Conservation (phyloP, 176 grass and related monocot genomes). For the Lolium rigidum region DNA sequence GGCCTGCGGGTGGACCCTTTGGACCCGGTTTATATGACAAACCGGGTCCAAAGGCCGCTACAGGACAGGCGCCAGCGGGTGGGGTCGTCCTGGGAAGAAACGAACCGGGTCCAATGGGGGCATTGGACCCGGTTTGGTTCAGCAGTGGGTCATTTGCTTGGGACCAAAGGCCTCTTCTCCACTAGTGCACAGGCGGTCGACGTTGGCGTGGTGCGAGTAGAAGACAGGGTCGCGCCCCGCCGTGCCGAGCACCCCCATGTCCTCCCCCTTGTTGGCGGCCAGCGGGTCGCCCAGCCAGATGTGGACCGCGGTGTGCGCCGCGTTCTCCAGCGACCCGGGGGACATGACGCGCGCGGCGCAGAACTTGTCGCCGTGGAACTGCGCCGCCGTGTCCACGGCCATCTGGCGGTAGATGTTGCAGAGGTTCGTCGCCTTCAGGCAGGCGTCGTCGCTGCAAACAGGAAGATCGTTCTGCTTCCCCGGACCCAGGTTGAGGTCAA, state of each 20-base stretch:
- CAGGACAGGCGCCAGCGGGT: too few relatives aligned
- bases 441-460: not conserved
- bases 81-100: too few relatives aligned
- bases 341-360: not conserved
- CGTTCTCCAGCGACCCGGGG: constrained; percentile 7
- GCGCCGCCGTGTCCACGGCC: constrained; percentile 19
- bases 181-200: constrained; percentile 49
- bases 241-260: constrained; percentile 13
- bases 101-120: too few relatives aligned
- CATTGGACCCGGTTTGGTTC: too few relatives aligned
- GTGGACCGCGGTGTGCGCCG: constrained; percentile 28
- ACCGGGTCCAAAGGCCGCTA: too few relatives aligned
- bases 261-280: not conserved
- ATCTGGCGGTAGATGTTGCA: constrained; percentile 19
- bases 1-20: too few relatives aligned
- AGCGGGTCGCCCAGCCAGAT: constrained; percentile 24
- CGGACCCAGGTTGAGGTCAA: constrained; percentile 49
- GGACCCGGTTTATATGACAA: too few relatives aligned
- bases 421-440: not conserved
- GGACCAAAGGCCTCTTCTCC: too few relatives aligned
- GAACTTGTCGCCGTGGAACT: constrained; percentile 16
- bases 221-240: constrained; percentile 35
- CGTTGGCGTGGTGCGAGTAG: constrained; percentile 54
- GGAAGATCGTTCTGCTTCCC: not conserved
- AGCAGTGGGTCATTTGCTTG: too few relatives aligned